Base-by-base conservation (phyloP, 2,329 filamentous ascomycete species). In the Fusarium sp. region DNA sequence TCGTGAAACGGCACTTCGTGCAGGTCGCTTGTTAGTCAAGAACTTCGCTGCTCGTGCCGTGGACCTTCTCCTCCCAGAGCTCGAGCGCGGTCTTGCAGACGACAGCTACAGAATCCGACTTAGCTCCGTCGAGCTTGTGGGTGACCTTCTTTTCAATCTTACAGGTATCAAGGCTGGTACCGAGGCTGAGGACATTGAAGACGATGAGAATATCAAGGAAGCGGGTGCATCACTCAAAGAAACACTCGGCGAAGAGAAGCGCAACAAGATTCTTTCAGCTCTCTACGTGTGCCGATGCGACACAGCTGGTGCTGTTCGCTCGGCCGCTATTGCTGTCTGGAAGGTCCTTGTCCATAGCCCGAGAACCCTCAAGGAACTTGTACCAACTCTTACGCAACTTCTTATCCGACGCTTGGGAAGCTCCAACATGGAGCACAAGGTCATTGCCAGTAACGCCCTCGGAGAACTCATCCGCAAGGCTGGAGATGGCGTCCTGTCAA, bases 211-310 rank as follows among this genome's bases (percentile, higher is more conserved):
- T 59, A 92, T 90, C 43, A 91, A 90, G 74, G 94, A 98, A 81
- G 94, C 96, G 32, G 93, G 95, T 10, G 91, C 93, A 62, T 97
- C 96, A n/a, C 85, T 99, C 51, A 89, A 97, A 66, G 95, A 98
- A 77, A 90, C 95, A 3, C 92, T 99, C 47, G 96, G 96, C 71
- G 93, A 97, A 77, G 96, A 98, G 78, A 96, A 95, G 81, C 91
- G 96, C 62, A 96, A 99, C 86, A 97, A 95, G 81, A 94, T 99
- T 24, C 86, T 99, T 20, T 97, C 96, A n/a, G 93, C 95, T 7
- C 85, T 99, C 49, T 99, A 98, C 78, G 96, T 99, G 69, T 98
- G 96, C 81, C 92, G 96, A 67, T 97, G 94, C 82, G 96, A 99
- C 84, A 99, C 96, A 32, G 94, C 96, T 62, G 92, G 91, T 53